Percentiles rank a stretch among this genome's conserved stretches.
Evolutionary conservation across 495 filamentous ascomycete species (phyloP).

Genomic region (Podospora bellae-mahoneyi): DNA sequence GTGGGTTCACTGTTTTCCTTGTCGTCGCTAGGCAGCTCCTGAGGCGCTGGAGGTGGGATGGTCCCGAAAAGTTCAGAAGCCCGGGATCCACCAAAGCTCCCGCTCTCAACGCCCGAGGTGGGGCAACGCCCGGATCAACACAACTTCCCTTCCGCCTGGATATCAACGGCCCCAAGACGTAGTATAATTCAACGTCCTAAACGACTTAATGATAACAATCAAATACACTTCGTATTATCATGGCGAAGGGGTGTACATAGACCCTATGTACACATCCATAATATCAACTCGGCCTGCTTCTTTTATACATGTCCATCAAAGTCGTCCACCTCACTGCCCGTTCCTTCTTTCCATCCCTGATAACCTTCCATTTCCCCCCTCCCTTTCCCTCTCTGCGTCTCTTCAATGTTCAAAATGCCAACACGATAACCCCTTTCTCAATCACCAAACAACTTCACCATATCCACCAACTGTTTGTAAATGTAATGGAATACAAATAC

Average conservation of each 20-base stretch:
- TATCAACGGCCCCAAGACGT: background rate
- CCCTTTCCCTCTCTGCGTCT: background rate
- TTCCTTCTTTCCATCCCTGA: background rate
- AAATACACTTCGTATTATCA: background rate
- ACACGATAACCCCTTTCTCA: background rate
- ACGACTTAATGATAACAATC: background rate
- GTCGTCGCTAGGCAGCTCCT: constrained; percentile 25
- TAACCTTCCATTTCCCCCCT: background rate
- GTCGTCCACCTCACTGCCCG: background rate
- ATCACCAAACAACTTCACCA: background rate
- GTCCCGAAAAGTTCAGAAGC: constrained; percentile 26
- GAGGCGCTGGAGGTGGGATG: constrained; percentile 23
- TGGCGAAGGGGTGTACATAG: background rate
- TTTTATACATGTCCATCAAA: constrained; percentile 7
- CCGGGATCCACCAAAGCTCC: constrained; percentile 24
- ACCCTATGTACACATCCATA: background rate
- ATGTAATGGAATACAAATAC: constrained; percentile 2
- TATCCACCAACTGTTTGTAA: background rate
- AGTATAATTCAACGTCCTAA: background rate
- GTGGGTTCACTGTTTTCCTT: constrained; percentile 15
- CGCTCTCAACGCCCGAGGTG: constrained; percentile 3
- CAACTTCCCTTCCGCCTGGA: constrained; percentile 10
- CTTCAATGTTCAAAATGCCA: background rate
- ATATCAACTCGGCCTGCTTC: background rate
- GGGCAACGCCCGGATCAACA: constrained; percentile 25